These are phyloP conservation scores for Aspergillus brunneoviolaceus DNA, from an alignment of 2,329 filamentous ascomycete species.

Conservation along the genomic window DNA sequence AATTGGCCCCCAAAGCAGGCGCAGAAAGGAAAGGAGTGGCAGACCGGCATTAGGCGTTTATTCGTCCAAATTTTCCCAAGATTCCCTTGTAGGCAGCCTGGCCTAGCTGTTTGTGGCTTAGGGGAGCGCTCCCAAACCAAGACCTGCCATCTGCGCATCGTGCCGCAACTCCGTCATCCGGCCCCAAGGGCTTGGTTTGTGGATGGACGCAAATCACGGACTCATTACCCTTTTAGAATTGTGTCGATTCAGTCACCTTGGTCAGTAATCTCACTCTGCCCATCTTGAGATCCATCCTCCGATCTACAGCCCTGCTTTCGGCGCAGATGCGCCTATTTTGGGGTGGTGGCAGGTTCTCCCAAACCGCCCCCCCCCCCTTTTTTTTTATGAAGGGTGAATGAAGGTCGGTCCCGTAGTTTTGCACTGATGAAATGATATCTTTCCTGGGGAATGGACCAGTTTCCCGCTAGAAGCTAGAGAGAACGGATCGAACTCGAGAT, in stretches of 20 bases:
- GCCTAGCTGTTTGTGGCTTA: slow-evolving; percentile 17
- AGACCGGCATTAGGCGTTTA: not conserved
- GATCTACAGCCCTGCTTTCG: not conserved
- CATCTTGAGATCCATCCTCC: not conserved
- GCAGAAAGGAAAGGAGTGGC: slow-evolving; percentile 15
- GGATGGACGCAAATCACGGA: slow-evolving; percentile 16
- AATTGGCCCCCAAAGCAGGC: slow-evolving; percentile 19
- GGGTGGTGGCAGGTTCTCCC: not conserved
- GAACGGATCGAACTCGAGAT: slow-evolving; percentile 6
- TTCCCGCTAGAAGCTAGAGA: slow-evolving; percentile 6
- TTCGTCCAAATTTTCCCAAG: slow-evolving; percentile 16
- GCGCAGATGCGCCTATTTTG: not conserved
- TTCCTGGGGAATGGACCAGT: not conserved
- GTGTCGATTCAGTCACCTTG: slow-evolving; percentile 3
- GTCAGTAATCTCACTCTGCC: not conserved
- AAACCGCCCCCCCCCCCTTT: too few relatives aligned
- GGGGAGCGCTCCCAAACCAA: slow-evolving; percentile 8
- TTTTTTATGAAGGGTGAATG: not conserved
- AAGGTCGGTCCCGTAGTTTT: not conserved
- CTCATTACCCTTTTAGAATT: slow-evolving; percentile 20
- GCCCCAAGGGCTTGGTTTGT: slow-evolving; percentile 23
- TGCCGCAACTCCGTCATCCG: slow-evolving; percentile 15
- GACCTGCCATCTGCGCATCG: slow-evolving; percentile 19
- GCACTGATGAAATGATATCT: not conserved
- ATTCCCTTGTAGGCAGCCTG: slow-evolving; percentile 19